These are phyloP conservation scores for Lineolata rhizophorae DNA, from an alignment of 495 filamentous ascomycete species.

Conservation along the genomic window DNA sequence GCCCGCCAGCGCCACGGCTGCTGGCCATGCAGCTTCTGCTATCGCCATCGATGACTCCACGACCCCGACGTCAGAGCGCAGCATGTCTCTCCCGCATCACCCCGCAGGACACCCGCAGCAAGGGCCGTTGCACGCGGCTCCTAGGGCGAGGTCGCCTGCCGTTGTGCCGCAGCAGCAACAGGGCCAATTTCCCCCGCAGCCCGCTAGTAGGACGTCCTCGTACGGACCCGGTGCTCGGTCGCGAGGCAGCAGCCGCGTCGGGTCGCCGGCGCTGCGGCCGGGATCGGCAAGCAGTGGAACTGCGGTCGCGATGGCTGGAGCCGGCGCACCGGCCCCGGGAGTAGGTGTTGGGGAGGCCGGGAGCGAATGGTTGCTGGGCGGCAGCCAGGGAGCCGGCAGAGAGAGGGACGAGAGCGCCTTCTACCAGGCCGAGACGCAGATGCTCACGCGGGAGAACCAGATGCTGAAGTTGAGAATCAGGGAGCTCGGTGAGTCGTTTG, in stretches of 20 bases:
- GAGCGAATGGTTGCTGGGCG: constrained; percentile 13
- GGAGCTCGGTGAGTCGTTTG: constrained; percentile 44
- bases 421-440: constrained; percentile 82
- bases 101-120: constrained; percentile 7
- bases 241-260: constrained; percentile 14
- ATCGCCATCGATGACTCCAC: constrained; percentile 45
- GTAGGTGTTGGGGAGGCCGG: no score
- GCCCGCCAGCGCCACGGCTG: constrained; percentile 26
- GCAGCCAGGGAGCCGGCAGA: constrained; percentile 1
- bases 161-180: constrained; percentile 28
- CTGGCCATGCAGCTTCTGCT: no score
- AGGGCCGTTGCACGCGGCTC: no score
- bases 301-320: no score
- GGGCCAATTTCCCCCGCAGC: no score
- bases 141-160: constrained; percentile 30
- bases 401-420: constrained; percentile 60
- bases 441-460: constrained; percentile 74
- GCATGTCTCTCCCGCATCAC: constrained; percentile 24
- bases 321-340: no score
- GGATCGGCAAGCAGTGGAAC: constrained; percentile 10
- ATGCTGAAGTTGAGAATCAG: constrained; percentile 72
- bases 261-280: constrained; percentile 17
- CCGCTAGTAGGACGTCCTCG: no score
- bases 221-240: no score
- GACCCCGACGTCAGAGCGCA: constrained; percentile 42